Evolutionary conservation across 495 filamentous ascomycete genomes (phyloP).

Genomic region (Diplogelasinospora grovesii): DNA sequence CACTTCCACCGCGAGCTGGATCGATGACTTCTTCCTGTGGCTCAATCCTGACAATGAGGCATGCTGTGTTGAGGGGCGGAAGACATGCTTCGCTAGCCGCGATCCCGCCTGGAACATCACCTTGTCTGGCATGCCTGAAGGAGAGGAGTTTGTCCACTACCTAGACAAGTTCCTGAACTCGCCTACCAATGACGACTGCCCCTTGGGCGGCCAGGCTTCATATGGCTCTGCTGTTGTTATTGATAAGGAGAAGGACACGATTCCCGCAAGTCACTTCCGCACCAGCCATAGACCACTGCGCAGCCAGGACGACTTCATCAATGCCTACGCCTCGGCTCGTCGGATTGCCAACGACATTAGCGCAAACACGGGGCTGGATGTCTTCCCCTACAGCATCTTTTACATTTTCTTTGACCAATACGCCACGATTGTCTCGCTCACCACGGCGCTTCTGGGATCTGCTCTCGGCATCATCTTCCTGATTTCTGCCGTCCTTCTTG

Average conservation of each 20-base stretch:
- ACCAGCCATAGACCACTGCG: conserved; percentile 79
- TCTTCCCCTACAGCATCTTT: conserved; percentile 94
- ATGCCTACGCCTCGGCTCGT: conserved; percentile 79
- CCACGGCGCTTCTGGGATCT: conserved; percentile 69
- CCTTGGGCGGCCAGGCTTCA: conserved; percentile 77
- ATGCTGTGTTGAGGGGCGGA: conserved; percentile 63
- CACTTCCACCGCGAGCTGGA: conserved; percentile 90
- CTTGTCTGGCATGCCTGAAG: conserved; percentile 84
- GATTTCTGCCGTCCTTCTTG: conserved; percentile 70
- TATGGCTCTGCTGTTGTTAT: conserved; percentile 83
- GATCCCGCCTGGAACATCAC: conserved; percentile 80
- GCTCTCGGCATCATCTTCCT: conserved; percentile 78
- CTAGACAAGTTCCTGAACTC: conserved; percentile 72
- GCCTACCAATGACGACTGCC: conserved; percentile 75
- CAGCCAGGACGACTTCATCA: conserved; percentile 90
- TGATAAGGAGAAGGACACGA: conserved; percentile 54
- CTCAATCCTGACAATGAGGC: conserved; percentile 74
- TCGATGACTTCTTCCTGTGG: conserved; percentile 96
- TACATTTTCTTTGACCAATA: conserved; percentile 99
- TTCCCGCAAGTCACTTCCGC: conserved; percentile 83
- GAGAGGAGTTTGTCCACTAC: conserved; percentile 81
- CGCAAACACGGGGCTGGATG: conserved; percentile 57
- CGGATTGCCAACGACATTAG: conserved; percentile 75
- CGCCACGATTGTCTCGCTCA: conserved; percentile 70
- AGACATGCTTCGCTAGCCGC: conserved; percentile 71